Conservation (phyloP, 2,329 filamentous ascomycete genomes). For the Colletotrichum liriopes region DNA sequence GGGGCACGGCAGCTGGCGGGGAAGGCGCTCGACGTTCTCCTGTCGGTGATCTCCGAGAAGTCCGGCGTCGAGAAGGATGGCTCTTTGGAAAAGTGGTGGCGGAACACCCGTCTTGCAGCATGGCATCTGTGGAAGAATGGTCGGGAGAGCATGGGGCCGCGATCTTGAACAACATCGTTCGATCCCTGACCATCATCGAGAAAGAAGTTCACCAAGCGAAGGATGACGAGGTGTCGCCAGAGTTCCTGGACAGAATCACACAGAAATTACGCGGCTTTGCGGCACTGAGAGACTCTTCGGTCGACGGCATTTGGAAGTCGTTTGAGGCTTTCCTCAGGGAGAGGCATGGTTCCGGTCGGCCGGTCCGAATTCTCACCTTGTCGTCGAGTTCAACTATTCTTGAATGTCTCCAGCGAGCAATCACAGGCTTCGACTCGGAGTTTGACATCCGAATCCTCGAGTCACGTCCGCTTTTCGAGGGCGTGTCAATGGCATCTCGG, state of each 20-base stretch:
- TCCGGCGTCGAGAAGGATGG: slow-evolving; percentile 44
- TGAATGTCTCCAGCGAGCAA: slow-evolving; percentile 61
- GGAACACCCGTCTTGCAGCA: slow-evolving; percentile 66
- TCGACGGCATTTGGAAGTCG: slow-evolving; percentile 52
- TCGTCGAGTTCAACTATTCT: slow-evolving; percentile 76
- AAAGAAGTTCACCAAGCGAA: slow-evolving; percentile 48
- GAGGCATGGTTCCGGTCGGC: slow-evolving; percentile 44
- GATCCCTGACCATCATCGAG: slow-evolving; percentile 60
- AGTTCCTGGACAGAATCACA: slow-evolving; percentile 44
- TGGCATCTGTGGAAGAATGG: slow-evolving; percentile 79
- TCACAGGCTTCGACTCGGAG: slow-evolving; percentile 52
- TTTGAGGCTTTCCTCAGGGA: slow-evolving; percentile 53
- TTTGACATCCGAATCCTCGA: slow-evolving; percentile 75
- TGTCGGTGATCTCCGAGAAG: slow-evolving; percentile 59
- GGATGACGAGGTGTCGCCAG: slow-evolving; percentile 32
- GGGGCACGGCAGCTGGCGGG: slow-evolving; percentile 73
- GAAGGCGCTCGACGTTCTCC: slow-evolving; percentile 66
- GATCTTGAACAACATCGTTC: slow-evolving; percentile 66
- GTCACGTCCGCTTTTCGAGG: slow-evolving; percentile 78
- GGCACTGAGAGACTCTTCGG: slow-evolving; percentile 46
- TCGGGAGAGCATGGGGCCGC: slow-evolving; percentile 77
- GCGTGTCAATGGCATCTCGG: slow-evolving; percentile 68
- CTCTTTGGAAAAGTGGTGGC: slow-evolving; percentile 67
- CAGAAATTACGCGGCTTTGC: slow-evolving; percentile 39
- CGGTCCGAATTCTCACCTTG: slow-evolving; percentile 70